Percentiles rank a stretch among this genome's conserved stretches.
Conservation (phyloP, 768 basidiomycete genomes). For the Leccinum truebloodii region DNA sequence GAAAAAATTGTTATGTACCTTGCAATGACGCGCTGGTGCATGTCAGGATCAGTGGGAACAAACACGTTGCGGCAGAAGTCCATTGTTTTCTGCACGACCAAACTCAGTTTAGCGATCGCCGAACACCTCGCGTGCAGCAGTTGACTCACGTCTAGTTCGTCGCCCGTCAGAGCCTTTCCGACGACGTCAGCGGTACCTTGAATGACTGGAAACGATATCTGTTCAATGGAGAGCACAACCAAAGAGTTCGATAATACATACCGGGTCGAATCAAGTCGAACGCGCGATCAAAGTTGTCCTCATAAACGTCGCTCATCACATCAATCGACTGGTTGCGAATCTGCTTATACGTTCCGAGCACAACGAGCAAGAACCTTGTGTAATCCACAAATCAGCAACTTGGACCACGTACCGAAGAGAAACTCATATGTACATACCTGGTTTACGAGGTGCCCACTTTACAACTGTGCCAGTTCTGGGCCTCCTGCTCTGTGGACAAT, state of each 20-base stretch:
- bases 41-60: slow-evolving; percentile 6
- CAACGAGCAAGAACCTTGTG: slow-evolving; percentile 10
- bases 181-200: slow-evolving; percentile 8
- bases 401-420: slow-evolving; percentile 23
- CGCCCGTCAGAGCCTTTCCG: slow-evolving; percentile 9
- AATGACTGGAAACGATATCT: slow-evolving; percentile 1
- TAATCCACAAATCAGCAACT: not conserved
- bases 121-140: not conserved
- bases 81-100: slow-evolving; percentile 11
- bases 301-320: slow-evolving; percentile 5
- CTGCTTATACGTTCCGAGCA: not conserved
- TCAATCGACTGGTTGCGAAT: not conserved
- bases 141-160: slow-evolving; percentile 7
- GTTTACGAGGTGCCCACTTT: slow-evolving; percentile 14
- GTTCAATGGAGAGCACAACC: not conserved
- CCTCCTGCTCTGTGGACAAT: slow-evolving; percentile 3
- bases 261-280: slow-evolving; percentile 13
- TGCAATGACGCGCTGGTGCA: slow-evolving; percentile 1
- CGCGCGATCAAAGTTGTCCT: slow-evolving; percentile 15
- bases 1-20: not conserved
- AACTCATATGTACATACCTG: not conserved
- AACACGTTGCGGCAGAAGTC: slow-evolving; percentile 9
- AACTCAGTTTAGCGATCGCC: not conserved
- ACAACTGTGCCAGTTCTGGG: slow-evolving; percentile 13
- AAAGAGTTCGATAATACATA: not conserved